Evolutionary conservation across 192 early-diverging fungal species (phyloP).

Genomic region (Backusella liffmaniae): DNA sequence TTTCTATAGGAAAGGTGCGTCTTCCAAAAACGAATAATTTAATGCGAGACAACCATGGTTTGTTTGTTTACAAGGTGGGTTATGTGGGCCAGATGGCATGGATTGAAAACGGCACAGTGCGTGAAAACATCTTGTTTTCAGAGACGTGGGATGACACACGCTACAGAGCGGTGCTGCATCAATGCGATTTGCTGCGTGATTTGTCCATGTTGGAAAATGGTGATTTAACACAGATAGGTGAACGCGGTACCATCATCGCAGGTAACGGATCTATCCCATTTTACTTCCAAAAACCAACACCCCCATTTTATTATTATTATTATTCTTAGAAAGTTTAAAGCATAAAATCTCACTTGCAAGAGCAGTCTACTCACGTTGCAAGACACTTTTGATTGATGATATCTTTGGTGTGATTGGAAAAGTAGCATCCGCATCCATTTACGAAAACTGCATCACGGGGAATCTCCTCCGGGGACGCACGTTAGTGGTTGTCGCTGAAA

Average conservation of each 20-base stretch:
- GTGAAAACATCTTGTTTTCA: constrained; percentile 76
- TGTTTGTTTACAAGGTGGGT: constrained; percentile 32
- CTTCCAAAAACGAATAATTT: not conserved
- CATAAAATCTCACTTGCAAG: constrained; percentile 79
- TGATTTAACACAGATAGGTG: constrained; percentile 68
- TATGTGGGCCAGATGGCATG: constrained; percentile 56
- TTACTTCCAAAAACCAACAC: too few relatives aligned
- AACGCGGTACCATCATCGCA: constrained; percentile 62
- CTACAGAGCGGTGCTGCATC: constrained; percentile 65
- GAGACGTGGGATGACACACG: constrained; percentile 45
- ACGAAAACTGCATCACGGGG: constrained; percentile 49
- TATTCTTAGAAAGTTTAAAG: constrained; percentile 64
- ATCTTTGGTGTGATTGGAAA: constrained; percentile 62
- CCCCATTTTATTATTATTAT: too few relatives aligned
- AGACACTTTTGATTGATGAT: constrained; percentile 81
- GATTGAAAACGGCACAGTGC: constrained; percentile 60
- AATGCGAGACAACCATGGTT: constrained; percentile 8
- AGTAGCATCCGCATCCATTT: constrained; percentile 46
- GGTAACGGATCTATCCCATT: constrained; percentile 32
- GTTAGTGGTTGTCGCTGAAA: constrained; percentile 78
- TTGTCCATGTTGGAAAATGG: constrained; percentile 60
- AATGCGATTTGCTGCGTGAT: constrained; percentile 72
- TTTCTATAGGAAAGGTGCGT: not conserved
- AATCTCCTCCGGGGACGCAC: constrained; percentile 75
- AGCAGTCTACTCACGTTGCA: constrained; percentile 69